Evolutionary conservation across 1,284 basidiomycete genomes (phyloP).

Genomic region (Fomitopsis schrenkii): DNA sequence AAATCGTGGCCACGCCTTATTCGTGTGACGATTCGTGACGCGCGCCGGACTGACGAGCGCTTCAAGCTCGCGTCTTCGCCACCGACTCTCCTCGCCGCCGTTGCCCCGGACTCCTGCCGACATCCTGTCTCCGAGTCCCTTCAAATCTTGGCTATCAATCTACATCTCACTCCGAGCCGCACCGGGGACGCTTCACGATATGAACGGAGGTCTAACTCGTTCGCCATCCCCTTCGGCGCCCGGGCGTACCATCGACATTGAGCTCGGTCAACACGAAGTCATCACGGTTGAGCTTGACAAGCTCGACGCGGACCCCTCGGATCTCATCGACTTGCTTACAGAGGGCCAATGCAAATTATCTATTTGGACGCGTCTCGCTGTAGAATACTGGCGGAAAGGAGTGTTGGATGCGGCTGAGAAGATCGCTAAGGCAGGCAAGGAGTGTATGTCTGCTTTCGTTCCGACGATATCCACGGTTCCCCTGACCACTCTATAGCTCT

Average conservation of each 20-base stretch:
- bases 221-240: conserved; percentile 23
- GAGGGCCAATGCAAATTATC: conserved; percentile 66
- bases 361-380: conserved; percentile 74
- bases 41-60: not conserved
- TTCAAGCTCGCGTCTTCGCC: not conserved
- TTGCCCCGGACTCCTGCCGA: not conserved
- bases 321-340: conserved; percentile 66
- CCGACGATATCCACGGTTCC: not conserved
- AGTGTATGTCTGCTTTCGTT: conserved; percentile 37
- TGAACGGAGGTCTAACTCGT: conserved; percentile 18
- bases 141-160: not conserved
- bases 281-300: conserved; percentile 78
- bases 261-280: conserved; percentile 73
- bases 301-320: conserved; percentile 69
- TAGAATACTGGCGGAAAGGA: conserved; percentile 74
- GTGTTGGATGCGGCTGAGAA: conserved; percentile 65
- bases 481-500: conserved; percentile 38
- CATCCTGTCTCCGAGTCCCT: not conserved
- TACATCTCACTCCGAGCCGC: too few relatives aligned
- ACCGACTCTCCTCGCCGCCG: not conserved
- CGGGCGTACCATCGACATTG: conserved; percentile 45
- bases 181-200: not conserved
- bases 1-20: not conserved
- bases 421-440: conserved; percentile 58
- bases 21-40: not conserved